These are phyloP conservation scores for Crithidia acanthocephali DNA, from an alignment of 208 protist species.

Conservation along the genomic window DNA sequence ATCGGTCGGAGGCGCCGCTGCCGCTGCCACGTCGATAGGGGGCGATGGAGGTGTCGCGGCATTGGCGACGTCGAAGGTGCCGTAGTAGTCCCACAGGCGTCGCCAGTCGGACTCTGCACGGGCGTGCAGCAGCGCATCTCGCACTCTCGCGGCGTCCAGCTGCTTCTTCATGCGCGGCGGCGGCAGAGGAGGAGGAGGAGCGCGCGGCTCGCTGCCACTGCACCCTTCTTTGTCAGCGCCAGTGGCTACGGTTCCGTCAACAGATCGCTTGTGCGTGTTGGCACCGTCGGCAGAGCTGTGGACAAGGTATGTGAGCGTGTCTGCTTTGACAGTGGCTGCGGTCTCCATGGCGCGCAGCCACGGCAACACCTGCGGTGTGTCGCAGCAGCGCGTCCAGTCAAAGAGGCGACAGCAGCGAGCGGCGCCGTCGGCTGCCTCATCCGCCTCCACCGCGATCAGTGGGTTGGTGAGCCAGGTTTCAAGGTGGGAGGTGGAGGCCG, in stretches of 20 bases:
- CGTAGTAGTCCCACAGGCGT: constrained; percentile 68
- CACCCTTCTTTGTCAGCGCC: background rate
- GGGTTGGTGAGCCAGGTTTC: constrained; percentile 27
- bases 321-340: background rate
- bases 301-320: background rate
- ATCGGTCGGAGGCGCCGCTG: too few relatives aligned
- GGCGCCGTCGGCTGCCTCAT: background rate
- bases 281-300: background rate
- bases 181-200: background rate
- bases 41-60: background rate
- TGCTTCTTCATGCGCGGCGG: constrained; percentile 46
- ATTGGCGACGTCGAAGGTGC: constrained; percentile 6
- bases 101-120: constrained; percentile 38
- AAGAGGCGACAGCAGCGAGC: constrained; percentile 19
- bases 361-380: constrained; percentile 16
- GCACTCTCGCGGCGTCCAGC: constrained; percentile 36
- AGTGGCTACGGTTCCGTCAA: background rate
- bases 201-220: background rate
- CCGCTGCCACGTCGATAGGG: too few relatives aligned
- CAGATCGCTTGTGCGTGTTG: background rate
- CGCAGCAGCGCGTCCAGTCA: constrained; percentile 32
- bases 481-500: background rate
- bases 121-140: constrained; percentile 48
- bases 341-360: constrained; percentile 10
- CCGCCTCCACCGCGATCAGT: background rate